phyloP scores from a whole-genome alignment of 2,329 filamentous ascomycete genomes.

The Acrodontium crateriforme region DNA sequence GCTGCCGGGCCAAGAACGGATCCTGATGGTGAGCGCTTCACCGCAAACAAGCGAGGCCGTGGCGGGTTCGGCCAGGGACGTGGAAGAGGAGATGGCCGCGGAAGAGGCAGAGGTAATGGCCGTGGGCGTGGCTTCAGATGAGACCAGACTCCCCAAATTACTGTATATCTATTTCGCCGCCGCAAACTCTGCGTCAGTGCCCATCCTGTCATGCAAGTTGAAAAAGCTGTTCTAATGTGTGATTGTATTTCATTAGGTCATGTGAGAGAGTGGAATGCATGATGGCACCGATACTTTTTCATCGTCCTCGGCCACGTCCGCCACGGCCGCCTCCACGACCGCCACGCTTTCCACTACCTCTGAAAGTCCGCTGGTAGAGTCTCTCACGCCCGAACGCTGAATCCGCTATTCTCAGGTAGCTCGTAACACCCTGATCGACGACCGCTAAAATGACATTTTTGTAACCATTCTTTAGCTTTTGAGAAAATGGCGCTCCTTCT shows the following conservation, averaged over 20 bases:
- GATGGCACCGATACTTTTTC: background rate
- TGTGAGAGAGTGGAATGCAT: background rate
- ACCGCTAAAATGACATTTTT: constrained; percentile 75
- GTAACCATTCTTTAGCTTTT: constrained; percentile 69
- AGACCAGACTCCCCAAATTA: too few relatives aligned
- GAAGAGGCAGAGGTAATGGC: constrained; percentile 12
- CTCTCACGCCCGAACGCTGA: constrained; percentile 59
- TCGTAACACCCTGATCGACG: constrained; percentile 80
- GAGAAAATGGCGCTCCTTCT: constrained; percentile 45
- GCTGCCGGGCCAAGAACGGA: constrained; percentile 41
- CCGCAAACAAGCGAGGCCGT: constrained; percentile 1
- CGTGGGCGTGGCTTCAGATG: constrained; percentile 8
- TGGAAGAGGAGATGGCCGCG: constrained; percentile 10
- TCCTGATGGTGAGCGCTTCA: constrained; percentile 10
- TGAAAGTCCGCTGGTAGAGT: constrained; percentile 48
- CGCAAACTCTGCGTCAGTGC: too few relatives aligned
- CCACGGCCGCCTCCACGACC: constrained; percentile 27
- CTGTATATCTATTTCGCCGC: too few relatives aligned
- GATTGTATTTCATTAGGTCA: background rate
- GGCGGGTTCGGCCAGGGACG: constrained; percentile 11
- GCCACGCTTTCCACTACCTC: constrained; percentile 19
- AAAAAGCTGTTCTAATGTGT: too few relatives aligned
- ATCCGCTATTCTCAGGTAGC: constrained; percentile 71
- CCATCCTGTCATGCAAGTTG: too few relatives aligned
- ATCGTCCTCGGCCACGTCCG: constrained; percentile 13